Conservation (phyloP, 139 green algal genomes). For the Chlorella sp. region DNA sequence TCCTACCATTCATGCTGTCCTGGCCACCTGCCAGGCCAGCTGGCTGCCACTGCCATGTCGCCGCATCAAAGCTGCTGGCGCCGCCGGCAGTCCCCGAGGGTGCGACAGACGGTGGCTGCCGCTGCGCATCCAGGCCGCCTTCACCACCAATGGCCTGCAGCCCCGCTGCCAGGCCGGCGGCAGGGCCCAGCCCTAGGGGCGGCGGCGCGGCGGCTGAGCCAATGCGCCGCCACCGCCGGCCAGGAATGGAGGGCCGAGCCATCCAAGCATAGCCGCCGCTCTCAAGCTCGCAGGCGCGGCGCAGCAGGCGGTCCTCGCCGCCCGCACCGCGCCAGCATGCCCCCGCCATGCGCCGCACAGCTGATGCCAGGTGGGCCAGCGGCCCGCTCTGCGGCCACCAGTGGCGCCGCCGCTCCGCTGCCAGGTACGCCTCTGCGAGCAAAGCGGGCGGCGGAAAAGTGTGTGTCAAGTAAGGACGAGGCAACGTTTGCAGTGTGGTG, state of each 20-base stretch:
- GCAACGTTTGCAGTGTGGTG: background rate
- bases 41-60: too few species aligned
- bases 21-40: too few species aligned
- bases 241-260: background rate
- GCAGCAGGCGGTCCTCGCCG: background rate
- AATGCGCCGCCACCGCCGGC: background rate
- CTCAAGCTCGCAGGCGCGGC: background rate
- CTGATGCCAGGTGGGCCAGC: background rate
- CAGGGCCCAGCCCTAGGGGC: too few species aligned
- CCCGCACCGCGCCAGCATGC: background rate
- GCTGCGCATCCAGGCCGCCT: background rate
- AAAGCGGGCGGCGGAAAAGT: background rate
- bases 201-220: too few species aligned
- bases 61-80: too few species aligned
- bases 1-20: too few species aligned
- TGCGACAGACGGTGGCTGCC: too few species aligned
- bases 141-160: background rate
- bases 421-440: constrained; percentile 8
- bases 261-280: constrained; percentile 6
- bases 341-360: background rate
- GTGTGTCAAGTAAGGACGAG: too few species aligned
- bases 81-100: background rate
- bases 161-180: background rate
- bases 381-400: background rate
- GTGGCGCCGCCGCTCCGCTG: background rate